Evolutionary conservation across 257 asterid species (phyloP), one percentile per base, ranked within the genome.

Genomic region (Lavandula angustifolia): DNA sequence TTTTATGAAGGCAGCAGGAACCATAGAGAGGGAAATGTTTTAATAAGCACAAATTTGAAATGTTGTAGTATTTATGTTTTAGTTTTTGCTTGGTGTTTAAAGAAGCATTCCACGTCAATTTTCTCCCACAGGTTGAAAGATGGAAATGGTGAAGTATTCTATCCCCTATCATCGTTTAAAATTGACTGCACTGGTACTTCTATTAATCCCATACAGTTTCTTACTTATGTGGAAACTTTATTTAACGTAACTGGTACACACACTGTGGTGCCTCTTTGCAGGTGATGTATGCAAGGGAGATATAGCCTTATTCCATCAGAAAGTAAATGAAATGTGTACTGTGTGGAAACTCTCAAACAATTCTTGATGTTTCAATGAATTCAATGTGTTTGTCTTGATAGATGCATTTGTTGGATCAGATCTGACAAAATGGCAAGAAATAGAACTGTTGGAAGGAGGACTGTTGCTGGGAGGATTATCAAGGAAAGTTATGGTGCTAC

Each of bases 231-330:
- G 43, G 11, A 48, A 29, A 12, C 14, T n/a, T 55, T 7, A 33
- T 53, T 13, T 33, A 64, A 42, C 46, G 41, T 43, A 37, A n/a
- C 56, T 61, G 29, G 51, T 53, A 7, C 7, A 9, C 12, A 42
- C 59, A 14, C 16, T 65, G 67, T 64, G 13, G 41, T 66, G 71
- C 46, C 66, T 76, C 63, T 65, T 42, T 70, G 56, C 78, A 88
- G 96, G 95, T 71, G 96, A 88, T 64, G 95, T 84, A 14, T 88
- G 96, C 76, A 79, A 67, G 81, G 96, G 95, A 64, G 96, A 88
- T 68, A 81, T 84, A 46, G 96, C 84, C 60, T 73, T 88, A 74
- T 88, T 86, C 82, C 76, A 62, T 54, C 96, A 88, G 76, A 88
- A 79, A 80, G 88, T 86, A 35, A 66, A 80, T 59, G 67, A 75